Conservation (phyloP, 2,329 filamentous ascomycete species). For the Arthrobotrys entomopaga region DNA sequence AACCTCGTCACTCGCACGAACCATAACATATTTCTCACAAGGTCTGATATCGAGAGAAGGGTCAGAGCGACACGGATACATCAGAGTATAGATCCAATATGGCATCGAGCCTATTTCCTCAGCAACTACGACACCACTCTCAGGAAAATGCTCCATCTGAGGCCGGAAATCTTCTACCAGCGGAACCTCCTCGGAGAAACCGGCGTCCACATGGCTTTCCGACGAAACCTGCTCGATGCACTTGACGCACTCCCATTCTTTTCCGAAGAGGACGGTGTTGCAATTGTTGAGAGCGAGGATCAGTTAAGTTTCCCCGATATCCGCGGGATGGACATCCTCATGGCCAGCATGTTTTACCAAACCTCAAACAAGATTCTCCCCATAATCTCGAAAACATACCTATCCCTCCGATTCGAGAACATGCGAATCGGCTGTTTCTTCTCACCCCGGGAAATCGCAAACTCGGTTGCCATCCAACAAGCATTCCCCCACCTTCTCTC, state of each 20-base stretch:
- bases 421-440: neutral
- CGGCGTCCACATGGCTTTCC: neutral
- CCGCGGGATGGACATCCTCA: conserved; percentile 6
- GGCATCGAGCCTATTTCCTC: conserved; percentile 1
- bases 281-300: too few species aligned
- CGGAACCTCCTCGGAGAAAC: conserved; percentile 3
- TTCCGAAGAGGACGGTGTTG: neutral
- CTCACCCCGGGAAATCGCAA: neutral
- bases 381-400: neutral
- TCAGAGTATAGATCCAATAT: conserved; percentile 3
- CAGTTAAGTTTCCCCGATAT: neutral
- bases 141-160: neutral
- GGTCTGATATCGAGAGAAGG: neutral
- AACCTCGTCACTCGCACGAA: neutral
- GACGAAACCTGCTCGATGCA: neutral
- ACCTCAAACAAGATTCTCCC: neutral
- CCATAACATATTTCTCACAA: too few species aligned
- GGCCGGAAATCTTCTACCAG: neutral
- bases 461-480: neutral
- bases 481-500: neutral
- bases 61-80: neutral
- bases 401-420: neutral
- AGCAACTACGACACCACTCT: neutral
- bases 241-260: neutral
- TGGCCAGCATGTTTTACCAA: neutral